Evolutionary conservation across 257 asterid species (phyloP).

Genomic region (Asclepias syriaca): DNA sequence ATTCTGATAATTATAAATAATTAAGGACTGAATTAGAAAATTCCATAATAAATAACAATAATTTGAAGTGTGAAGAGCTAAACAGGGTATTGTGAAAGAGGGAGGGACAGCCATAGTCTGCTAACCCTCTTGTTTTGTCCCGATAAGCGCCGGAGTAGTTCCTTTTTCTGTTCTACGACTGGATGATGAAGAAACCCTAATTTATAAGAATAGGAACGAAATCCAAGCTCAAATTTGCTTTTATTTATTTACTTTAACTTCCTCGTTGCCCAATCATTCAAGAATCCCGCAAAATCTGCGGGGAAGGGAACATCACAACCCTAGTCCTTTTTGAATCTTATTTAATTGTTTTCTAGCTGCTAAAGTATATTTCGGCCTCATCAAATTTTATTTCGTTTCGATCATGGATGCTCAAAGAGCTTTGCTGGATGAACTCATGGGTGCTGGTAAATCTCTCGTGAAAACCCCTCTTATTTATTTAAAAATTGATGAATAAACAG

Average conservation of each 20-base stretch:
- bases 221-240: background rate
- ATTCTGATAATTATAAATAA: background rate
- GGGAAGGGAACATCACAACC: background rate
- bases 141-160: background rate
- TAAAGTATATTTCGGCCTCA: background rate
- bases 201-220: background rate
- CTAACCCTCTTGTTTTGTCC: background rate
- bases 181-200: slow-evolving; percentile 8
- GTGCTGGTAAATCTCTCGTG: slow-evolving; percentile 44
- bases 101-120: too few relatives aligned
- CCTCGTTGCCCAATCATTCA: background rate
- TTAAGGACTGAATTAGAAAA: background rate
- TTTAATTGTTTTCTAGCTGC: background rate
- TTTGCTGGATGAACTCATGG: slow-evolving; percentile 92
- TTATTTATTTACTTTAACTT: background rate
- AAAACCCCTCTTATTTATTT: background rate
- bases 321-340: background rate
- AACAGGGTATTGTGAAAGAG: background rate
- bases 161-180: background rate
- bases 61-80: background rate
- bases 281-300: background rate
- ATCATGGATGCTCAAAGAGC: slow-evolving; percentile 93
- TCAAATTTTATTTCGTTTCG: background rate
- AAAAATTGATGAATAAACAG: background rate
- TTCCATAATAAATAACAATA: background rate